Conservation (phyloP, 2,329 filamentous ascomycete species). For the Rhinocladiella similis region DNA sequence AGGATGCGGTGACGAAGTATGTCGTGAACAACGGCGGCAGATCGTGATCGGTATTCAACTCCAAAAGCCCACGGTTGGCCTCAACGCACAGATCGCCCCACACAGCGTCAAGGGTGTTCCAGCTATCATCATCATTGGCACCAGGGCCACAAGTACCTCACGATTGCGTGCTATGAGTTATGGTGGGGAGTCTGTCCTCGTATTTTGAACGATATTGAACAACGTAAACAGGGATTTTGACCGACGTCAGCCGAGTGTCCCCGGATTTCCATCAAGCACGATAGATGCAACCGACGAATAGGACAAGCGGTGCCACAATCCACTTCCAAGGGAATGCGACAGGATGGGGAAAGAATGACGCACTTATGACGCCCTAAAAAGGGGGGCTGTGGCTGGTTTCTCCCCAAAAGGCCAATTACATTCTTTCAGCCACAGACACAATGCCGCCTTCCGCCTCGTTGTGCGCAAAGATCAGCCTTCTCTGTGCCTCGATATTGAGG, state of each 20-base stretch:
- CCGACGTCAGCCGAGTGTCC: background rate
- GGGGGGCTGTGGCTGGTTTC: conserved; percentile 9
- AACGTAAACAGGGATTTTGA: background rate
- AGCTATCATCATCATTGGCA: background rate
- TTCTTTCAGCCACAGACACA: conserved; percentile 14
- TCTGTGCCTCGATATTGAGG: background rate
- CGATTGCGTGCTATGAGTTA: too few relatives aligned
- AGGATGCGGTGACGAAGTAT: conserved; percentile 60
- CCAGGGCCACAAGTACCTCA: too few relatives aligned
- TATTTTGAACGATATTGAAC: background rate
- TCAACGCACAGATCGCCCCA: too few relatives aligned
- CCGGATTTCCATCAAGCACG: background rate
- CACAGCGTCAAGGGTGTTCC: too few relatives aligned
- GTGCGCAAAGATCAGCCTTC: background rate
- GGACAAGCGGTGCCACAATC: conserved; percentile 10
- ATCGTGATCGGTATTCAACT: background rate
- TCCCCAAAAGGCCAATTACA: conserved; percentile 4
- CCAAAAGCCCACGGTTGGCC: too few relatives aligned
- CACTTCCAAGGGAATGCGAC: background rate
- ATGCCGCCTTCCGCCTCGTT: background rate
- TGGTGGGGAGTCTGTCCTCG: too few relatives aligned
- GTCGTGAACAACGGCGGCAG: conserved; percentile 41
- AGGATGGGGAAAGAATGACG: conserved; percentile 7
- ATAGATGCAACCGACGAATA: conserved; percentile 1
- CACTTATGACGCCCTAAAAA: conserved; percentile 14